These are phyloP conservation scores for Pyrrhoderma noxium DNA, from an alignment of 1,284 basidiomycete genomes.

Conservation along the genomic window DNA sequence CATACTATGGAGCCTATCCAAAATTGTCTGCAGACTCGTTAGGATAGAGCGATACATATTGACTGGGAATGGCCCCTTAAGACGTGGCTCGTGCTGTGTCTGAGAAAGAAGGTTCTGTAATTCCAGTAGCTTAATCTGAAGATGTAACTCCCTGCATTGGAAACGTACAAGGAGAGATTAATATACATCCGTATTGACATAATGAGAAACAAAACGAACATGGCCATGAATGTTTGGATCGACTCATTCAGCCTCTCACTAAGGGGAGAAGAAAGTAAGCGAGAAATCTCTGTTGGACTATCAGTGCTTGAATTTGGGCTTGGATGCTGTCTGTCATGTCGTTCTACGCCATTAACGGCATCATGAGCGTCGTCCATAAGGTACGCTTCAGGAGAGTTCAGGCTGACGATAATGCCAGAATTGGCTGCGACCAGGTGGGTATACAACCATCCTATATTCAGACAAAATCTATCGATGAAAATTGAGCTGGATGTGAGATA, in stretches of 20 bases:
- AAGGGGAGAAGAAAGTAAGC: conserved; percentile 31
- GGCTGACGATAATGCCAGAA: conserved; percentile 30
- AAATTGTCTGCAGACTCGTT: conserved; percentile 80
- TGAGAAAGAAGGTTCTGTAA: conserved; percentile 78
- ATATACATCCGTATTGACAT: conserved; percentile 6
- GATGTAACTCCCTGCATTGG: conserved; percentile 75
- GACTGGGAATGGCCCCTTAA: conserved; percentile 90
- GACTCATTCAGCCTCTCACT: conserved; percentile 48
- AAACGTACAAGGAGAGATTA: background rate
- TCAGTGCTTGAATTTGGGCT: conserved; percentile 5
- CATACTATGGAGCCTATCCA: conserved; percentile 91
- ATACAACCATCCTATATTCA: conserved; percentile 81
- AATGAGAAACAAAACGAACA: conserved; percentile 43
- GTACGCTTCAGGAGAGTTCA: conserved; percentile 20
- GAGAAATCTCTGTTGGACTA: conserved; percentile 29
- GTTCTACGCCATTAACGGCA: conserved; percentile 12
- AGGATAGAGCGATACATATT: conserved; percentile 79
- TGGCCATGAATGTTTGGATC: conserved; percentile 84
- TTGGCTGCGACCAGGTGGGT: conserved; percentile 74
- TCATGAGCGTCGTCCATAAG: conserved; percentile 26
- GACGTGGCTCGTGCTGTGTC: conserved; percentile 86
- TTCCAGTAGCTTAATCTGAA: conserved; percentile 85
- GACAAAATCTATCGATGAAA: conserved; percentile 51
- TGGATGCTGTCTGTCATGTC: conserved; percentile 5
- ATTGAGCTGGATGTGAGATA: no score